phyloP scores from a whole-genome alignment of 2,329 filamentous ascomycete species.

The Nemania sp. region DNA sequence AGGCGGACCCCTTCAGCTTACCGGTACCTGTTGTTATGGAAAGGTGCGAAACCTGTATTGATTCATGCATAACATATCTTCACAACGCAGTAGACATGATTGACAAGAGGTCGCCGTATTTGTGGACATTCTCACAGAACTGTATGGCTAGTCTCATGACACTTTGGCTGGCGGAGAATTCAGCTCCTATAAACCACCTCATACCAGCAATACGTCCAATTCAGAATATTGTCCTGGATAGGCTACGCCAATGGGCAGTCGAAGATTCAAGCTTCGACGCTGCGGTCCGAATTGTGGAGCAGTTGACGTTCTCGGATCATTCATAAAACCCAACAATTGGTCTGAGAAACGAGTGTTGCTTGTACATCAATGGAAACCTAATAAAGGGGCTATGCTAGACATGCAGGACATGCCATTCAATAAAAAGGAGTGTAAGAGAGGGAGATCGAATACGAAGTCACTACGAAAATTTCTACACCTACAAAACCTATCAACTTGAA shows the following conservation, averaged over 20 bases:
- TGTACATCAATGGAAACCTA: constrained; percentile 14
- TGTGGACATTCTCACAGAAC: constrained; percentile 54
- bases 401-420: constrained; percentile 27
- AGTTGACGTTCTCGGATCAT: constrained; percentile 43
- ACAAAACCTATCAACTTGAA: constrained; percentile 9
- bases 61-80: constrained; percentile 53
- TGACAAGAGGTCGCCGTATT: constrained; percentile 53
- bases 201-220: constrained; percentile 49
- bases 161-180: constrained; percentile 51
- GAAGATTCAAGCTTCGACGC: constrained; percentile 52
- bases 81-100: constrained; percentile 53
- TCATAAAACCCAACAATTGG: constrained; percentile 32
- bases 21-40: constrained; percentile 51
- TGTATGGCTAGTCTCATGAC: constrained; percentile 53
- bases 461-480: not conserved
- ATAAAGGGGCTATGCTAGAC: not conserved
- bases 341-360: not conserved
- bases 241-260: constrained; percentile 50
- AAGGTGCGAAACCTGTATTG: constrained; percentile 52
- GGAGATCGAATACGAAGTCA: constrained; percentile 7
- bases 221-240: constrained; percentile 47
- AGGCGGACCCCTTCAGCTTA: constrained; percentile 42
- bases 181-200: constrained; percentile 46
- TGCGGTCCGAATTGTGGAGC: constrained; percentile 46
- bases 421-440: not conserved